Conservation (phyloP, 176 grass and related monocot species). For the Themeda triandra region DNA sequence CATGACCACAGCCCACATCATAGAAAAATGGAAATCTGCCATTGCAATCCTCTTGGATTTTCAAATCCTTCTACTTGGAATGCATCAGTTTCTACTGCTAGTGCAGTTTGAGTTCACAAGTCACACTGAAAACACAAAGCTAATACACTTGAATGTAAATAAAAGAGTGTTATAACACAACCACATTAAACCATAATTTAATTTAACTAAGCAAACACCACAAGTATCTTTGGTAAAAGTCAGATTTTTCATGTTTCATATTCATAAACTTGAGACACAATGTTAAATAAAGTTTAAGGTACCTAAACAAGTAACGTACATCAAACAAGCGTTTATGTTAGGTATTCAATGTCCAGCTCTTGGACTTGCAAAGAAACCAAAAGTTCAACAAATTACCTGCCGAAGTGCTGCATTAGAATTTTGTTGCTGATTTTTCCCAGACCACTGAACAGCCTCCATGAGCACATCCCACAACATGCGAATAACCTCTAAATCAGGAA, state of each 20-base stretch:
- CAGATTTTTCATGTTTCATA: background rate
- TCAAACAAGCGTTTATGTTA: background rate
- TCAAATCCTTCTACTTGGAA: background rate
- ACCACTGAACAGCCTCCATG: constrained; percentile 99
- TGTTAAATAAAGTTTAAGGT: background rate
- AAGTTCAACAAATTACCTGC: constrained; percentile 43
- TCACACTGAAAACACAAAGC: background rate
- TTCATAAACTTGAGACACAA: background rate
- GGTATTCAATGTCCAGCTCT: background rate
- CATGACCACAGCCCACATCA: background rate
- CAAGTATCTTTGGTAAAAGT: background rate
- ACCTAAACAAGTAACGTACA: background rate
- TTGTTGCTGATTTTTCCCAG: constrained; percentile 99
- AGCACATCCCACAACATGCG: constrained; percentile 94
- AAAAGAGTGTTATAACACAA: too few relatives aligned
- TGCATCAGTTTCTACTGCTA: too few relatives aligned
- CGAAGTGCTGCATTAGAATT: constrained; percentile 92
- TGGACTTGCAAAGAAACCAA: background rate
- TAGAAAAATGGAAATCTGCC: background rate
- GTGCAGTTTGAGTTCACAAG: background rate
- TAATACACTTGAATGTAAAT: background rate
- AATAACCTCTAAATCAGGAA: constrained; percentile 88
- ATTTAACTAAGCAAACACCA: background rate
- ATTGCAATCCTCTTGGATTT: background rate
- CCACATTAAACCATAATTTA: background rate